Evolutionary conservation across 345 rosid genomes (phyloP), one percentile per base, ranked within the genome.

Genomic region (Citrus trifoliata): DNA sequence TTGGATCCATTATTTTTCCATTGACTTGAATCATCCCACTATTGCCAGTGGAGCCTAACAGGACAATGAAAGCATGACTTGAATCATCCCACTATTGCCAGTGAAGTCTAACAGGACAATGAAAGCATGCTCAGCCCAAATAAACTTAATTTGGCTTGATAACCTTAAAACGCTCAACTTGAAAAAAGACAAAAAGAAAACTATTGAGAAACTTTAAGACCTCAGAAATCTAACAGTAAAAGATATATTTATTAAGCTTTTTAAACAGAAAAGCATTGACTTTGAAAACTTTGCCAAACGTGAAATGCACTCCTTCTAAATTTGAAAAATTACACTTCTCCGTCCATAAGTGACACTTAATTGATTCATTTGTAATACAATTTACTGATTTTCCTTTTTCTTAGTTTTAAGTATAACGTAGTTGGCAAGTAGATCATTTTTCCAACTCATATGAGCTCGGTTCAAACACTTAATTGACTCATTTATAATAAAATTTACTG

Each of bases 21-120:
- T 28, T 51, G 37, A 1, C 61, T 28, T 12, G 6, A 4, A 18
- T 1, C 21, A 53, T 5, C 24, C 74, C 74, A 70, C 74, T 2
- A 51, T 19, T 71, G 74, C 24, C 32, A 71, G 62, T 71, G 74
- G 62, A 71, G 74, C 25, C 74, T 51, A 71, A 21, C 42, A 30
- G 21, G 61, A 48, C 61, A 70, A 51, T 18, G 71, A 38, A 70
- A 65, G 68, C 68, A 32, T 64, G 74, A 32, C 5, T 32, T 32
- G 33, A 32, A 32, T 1, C 19, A 18, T 5, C 24, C 74, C 74
- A 70, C 74, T 0, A 51, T 19, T 71, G 74, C 24, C 32, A 53
- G 62, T 71, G 62, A 42, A 71, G 74, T 38, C 74, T 51, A 71
- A 30, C 42, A 30, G 30, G 61, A 48, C 74, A 70, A 51, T 18